phyloP scores from a whole-genome alignment of 345 rosid genomes.

The Trapa bicornis region DNA sequence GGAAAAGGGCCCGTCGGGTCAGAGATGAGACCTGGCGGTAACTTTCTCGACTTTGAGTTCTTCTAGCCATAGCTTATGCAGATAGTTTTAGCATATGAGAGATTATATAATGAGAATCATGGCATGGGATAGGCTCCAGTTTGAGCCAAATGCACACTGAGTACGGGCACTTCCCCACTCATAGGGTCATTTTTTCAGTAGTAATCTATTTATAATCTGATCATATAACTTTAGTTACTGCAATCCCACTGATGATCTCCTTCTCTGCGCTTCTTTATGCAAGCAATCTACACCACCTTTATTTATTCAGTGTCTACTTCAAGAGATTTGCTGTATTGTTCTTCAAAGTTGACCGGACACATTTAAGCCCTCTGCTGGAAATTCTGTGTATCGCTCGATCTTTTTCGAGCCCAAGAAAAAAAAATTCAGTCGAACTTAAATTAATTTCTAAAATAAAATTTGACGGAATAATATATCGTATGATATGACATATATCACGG shows the following conservation, averaged over 20 bases:
- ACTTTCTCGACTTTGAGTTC: slow-evolving; percentile 93
- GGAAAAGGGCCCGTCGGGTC: slow-evolving; percentile 50
- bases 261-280: not conserved
- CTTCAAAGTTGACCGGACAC: too few relatives aligned
- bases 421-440: too few relatives aligned
- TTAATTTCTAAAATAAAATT: too few relatives aligned
- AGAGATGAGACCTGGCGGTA: slow-evolving; percentile 70
- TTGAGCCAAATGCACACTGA: not conserved
- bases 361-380: too few relatives aligned
- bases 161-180: not conserved
- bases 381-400: too few relatives aligned
- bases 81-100: not conserved
- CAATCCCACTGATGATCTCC: not conserved
- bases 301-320: too few relatives aligned
- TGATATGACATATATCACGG: too few relatives aligned
- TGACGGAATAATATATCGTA: too few relatives aligned
- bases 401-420: too few relatives aligned
- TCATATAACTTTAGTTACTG: not conserved
- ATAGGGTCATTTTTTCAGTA: not conserved
- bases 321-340: too few relatives aligned
- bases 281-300: too few relatives aligned
- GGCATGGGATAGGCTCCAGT: not conserved
- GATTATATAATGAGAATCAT: not conserved
- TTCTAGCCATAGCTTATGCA: slow-evolving; percentile 28
- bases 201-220: not conserved